These are phyloP conservation scores for Skeletonema costatum DNA, from an alignment of 108 stramenopile genomes.

Conservation along the genomic window DNA sequence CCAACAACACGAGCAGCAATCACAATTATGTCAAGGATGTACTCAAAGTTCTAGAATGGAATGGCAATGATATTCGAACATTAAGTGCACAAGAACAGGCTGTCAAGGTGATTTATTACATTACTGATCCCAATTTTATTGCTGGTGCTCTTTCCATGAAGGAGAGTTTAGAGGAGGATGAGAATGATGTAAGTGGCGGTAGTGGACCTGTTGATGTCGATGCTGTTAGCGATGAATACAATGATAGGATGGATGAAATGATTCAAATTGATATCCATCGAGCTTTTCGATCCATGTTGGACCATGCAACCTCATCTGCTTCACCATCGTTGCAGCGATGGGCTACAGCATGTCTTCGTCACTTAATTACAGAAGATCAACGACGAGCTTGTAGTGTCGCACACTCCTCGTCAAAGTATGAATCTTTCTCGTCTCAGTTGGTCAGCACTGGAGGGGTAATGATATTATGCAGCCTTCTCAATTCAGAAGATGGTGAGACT, in stretches of 20 bases:
- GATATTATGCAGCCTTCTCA: slow-evolving; percentile 77
- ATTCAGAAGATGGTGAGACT: slow-evolving; percentile 78
- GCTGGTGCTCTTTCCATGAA: slow-evolving; percentile 14
- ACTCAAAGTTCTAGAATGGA: slow-evolving; percentile 68
- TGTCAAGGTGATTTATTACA: slow-evolving; percentile 69
- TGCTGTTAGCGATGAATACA: slow-evolving; percentile 2
- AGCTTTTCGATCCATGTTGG: slow-evolving; percentile 70
- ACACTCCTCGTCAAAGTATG: slow-evolving; percentile 65
- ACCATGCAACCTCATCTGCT: slow-evolving; percentile 64
- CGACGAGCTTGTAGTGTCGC: slow-evolving; percentile 61
- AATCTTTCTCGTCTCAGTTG: slow-evolving; percentile 67
- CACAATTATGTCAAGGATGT: slow-evolving; percentile 54
- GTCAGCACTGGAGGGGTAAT: slow-evolving; percentile 74
- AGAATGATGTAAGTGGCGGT: slow-evolving; percentile 7
- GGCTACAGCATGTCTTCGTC: slow-evolving; percentile 70
- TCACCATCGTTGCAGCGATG: slow-evolving; percentile 81
- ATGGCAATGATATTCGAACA: slow-evolving; percentile 65
- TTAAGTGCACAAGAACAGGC: slow-evolving; percentile 82
- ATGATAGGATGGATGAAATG: slow-evolving; percentile 22
- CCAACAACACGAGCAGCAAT: not conserved
- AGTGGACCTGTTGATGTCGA: slow-evolving; percentile 14
- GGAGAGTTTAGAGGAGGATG: not conserved
- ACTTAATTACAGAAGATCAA: slow-evolving; percentile 76
- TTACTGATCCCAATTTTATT: slow-evolving; percentile 68
- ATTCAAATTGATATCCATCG: slow-evolving; percentile 62